Evolutionary conservation across 2,329 filamentous ascomycete genomes (phyloP).

Genomic region (Aspergillus viridinutans): DNA sequence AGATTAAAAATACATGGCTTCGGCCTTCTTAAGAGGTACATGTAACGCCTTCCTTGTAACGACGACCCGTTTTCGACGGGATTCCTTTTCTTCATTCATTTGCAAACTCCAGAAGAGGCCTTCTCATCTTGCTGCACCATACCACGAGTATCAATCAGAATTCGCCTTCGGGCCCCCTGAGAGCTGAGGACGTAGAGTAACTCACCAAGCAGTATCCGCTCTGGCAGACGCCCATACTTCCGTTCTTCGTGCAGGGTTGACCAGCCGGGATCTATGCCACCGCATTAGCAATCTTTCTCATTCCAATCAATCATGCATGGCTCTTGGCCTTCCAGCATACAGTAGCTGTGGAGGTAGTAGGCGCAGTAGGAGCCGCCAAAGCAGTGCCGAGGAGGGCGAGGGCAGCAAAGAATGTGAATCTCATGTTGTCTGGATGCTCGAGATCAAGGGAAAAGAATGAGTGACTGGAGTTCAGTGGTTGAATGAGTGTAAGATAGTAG

Average conservation of each 20-base stretch:
- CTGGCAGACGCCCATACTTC: neutral
- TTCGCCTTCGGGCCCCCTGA: neutral
- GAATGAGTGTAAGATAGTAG: neutral
- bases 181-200: neutral
- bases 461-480: neutral
- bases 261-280: neutral
- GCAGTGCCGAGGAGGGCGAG: neutral
- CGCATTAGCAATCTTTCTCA: neutral
- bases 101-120: neutral
- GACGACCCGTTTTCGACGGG: neutral
- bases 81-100: neutral
- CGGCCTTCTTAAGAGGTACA: neutral
- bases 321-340: neutral
- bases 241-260: neutral
- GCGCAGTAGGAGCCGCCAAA: neutral
- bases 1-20: neutral
- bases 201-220: neutral
- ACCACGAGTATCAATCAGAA: neutral
- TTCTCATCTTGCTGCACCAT: neutral
- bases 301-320: neutral
- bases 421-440: neutral
- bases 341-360: neutral
- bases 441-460: neutral
- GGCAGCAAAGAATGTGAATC: neutral
- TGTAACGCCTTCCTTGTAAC: neutral